Conservation (phyloP, 345 rosid species). For the Brassica nigra region DNA sequence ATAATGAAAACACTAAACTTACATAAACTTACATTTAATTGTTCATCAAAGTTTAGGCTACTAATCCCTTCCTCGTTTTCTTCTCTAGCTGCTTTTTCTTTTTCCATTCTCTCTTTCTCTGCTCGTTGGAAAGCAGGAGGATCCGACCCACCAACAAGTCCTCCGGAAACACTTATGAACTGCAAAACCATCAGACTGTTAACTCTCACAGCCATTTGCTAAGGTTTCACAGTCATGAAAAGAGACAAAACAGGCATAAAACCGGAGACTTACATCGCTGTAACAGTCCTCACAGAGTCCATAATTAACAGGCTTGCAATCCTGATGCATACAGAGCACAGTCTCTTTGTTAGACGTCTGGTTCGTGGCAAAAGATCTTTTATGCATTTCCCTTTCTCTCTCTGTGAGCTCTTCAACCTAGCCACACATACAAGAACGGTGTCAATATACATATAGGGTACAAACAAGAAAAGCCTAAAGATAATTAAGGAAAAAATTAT, state of each 20-base stretch:
- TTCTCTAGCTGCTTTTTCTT: conserved; percentile 45
- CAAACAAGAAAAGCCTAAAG: neutral
- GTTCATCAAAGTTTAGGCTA: conserved; percentile 25
- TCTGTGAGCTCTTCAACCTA: conserved; percentile 75
- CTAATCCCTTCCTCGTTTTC: conserved; percentile 46
- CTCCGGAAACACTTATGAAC: conserved; percentile 68
- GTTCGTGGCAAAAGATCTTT: conserved; percentile 36
- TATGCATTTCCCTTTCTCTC: conserved; percentile 55
- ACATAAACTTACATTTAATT: conserved; percentile 29
- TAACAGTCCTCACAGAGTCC: conserved; percentile 81
- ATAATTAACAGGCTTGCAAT: conserved; percentile 47
- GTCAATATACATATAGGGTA: neutral
- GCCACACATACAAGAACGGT: conserved; percentile 7
- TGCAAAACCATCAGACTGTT: conserved; percentile 38
- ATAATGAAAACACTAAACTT: conserved; percentile 10
- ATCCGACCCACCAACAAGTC: conserved; percentile 84
- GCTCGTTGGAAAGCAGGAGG: conserved; percentile 94
- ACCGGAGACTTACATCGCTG: conserved; percentile 50
- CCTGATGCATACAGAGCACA: conserved; percentile 74
- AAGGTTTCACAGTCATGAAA: neutral
- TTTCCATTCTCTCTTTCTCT: conserved; percentile 64
- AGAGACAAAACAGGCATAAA: conserved; percentile 9
- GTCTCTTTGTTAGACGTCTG: conserved; percentile 37
- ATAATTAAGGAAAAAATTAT: neutral
- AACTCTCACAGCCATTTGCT: conserved; percentile 19